Evolutionary conservation across 371 early-diverging fungal genomes (phyloP), one percentile per base, ranked within the genome.

Genomic region (Paraphysoderma sedebokerense): DNA sequence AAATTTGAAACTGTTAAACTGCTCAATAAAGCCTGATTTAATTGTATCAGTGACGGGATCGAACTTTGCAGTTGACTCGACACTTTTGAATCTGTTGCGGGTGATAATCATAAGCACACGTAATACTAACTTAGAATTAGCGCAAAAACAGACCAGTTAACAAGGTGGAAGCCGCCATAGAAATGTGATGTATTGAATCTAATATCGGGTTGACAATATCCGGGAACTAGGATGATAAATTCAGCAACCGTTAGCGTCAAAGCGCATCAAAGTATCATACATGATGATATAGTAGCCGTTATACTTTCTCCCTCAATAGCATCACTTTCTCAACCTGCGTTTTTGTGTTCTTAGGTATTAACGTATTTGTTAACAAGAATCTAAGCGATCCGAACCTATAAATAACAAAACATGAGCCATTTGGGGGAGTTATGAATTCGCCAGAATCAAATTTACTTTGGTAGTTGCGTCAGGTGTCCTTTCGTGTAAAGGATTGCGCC

Each of bases 321-420:
- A 77, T 67, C 17, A 90, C 90, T 34, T 75, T 77, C n/a, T 77
- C 85, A 1, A 96, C 91, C 35, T 85, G 77, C 13, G 64, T 70
- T 58, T 71, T 82, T 1, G 95, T 93, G 50, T 88, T 80, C 51
- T 87, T 80, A 27, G 90, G 86, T 2, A 89, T 87, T 19, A 67
- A 70, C 0, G 95, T 91, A 57, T 92, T 82, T 8, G 82, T 84
- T 12, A 93, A 56, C 2, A 93, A 46, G 47, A 92, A 78, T 7
- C 75, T 68, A 29, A 85, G 44, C 0, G 82, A 61, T 44, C 66
- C 61, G 54, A 82, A 79, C 5, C 83, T 77, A 50, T 11, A 17
- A 6, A 35, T 42, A 9, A 24, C 63, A 44, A 6, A 22, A 22
- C n/a, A n/a, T n/a, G 34, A n/a, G 37, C 4, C n/a, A 22, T 6